Percentiles rank a stretch among this genome's conserved stretches.
Evolutionary conservation across 1,284 basidiomycete species (phyloP).

Genomic region (Salmacisia buchloeana): DNA sequence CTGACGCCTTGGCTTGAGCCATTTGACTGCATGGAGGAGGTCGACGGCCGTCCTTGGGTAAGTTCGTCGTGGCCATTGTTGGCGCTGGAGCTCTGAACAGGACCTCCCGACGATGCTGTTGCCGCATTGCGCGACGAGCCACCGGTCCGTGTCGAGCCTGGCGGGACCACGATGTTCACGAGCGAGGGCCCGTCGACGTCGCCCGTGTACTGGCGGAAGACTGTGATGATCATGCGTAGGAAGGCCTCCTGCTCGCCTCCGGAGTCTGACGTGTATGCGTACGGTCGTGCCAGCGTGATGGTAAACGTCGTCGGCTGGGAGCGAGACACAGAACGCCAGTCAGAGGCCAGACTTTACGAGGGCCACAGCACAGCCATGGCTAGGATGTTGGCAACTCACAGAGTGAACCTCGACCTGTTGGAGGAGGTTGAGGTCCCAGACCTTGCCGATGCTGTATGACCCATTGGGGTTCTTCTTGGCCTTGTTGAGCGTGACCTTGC

Average conservation of each 20-base stretch:
- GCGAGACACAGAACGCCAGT: not conserved
- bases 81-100: not conserved
- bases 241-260: constrained; percentile 38
- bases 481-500: constrained; percentile 61
- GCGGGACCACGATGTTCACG: not conserved
- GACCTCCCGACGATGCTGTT: not conserved
- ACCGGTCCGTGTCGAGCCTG: not conserved
- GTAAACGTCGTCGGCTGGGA: constrained; percentile 35
- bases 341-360: not conserved
- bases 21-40: not conserved
- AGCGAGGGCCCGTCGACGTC: constrained; percentile 20
- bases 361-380: not conserved
- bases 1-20: not conserved
- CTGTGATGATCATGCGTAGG: constrained; percentile 34
- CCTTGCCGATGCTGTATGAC: constrained; percentile 94
- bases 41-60: not conserved
- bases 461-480: constrained; percentile 92
- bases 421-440: constrained; percentile 81
- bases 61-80: not conserved
- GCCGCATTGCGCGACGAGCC: not conserved
- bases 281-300: constrained; percentile 37
- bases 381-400: constrained; percentile 55
- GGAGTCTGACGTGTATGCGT: constrained; percentile 45
- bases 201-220: constrained; percentile 37
- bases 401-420: constrained; percentile 68